phyloP scores from a whole-genome alignment of 345 rosid species.

The Trapa incisa region DNA sequence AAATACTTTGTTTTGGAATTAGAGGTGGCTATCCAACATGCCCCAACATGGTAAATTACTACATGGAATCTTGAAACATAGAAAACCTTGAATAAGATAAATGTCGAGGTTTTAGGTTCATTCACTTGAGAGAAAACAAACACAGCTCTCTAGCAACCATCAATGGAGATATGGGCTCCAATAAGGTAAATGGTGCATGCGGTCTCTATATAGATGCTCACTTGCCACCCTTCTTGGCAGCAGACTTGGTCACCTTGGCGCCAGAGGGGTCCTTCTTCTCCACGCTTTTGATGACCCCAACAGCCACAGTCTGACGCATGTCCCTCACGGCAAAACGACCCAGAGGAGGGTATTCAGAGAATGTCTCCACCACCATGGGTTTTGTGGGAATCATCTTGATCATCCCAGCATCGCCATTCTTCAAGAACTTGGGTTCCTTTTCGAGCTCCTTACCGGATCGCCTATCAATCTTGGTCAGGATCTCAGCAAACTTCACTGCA shows the following conservation, averaged over 20 bases:
- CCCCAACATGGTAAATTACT: too few relatives aligned
- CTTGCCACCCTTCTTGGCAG: conserved; percentile 11
- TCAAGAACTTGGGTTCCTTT: conserved; percentile 38
- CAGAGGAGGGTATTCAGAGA: conserved; percentile 20
- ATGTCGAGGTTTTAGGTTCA: too few relatives aligned
- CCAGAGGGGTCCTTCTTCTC: conserved; percentile 25
- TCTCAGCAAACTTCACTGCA: conserved; percentile 23
- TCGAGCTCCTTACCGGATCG: conserved; percentile 28
- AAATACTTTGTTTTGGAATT: too few relatives aligned
- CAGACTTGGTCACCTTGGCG: conserved; percentile 25
- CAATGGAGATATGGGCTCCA: too few relatives aligned
- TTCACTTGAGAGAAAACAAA: too few relatives aligned
- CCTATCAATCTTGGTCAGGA: conserved; percentile 30
- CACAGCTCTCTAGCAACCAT: too few relatives aligned
- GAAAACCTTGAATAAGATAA: too few relatives aligned
- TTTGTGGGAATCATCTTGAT: conserved; percentile 26
- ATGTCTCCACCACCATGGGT: conserved; percentile 27
- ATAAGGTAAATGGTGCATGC: too few relatives aligned
- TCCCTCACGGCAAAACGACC: conserved; percentile 31
- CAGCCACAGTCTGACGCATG: conserved; percentile 27
- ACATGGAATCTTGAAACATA: too few relatives aligned
- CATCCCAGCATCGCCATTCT: conserved; percentile 26
- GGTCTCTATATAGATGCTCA: too few relatives aligned
- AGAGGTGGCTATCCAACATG: too few relatives aligned
- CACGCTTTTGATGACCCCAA: conserved; percentile 22